Base-by-base conservation (phyloP, 2,329 filamentous ascomycete species). In the Fusarium lyarnte region DNA sequence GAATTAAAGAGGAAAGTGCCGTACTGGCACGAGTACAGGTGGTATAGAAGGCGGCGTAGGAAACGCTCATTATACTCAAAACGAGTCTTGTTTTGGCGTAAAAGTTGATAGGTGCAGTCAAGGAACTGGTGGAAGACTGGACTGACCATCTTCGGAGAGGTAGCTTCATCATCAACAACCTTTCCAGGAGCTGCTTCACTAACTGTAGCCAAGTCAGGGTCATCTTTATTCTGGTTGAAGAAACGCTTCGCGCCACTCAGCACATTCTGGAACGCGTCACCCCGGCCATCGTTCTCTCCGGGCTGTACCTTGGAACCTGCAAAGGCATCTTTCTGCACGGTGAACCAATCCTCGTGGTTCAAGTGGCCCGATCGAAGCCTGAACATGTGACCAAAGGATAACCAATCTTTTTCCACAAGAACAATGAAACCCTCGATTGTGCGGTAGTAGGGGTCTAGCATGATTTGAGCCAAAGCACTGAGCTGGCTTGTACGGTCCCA, bases 51-150 rank as follows among this genome's bases (percentile, higher is more conserved):
- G 25, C 96, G 90, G 31, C 94, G 89, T 11, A 99, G 84, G 81
- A 99, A 98, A 8, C 95, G 91, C 80, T 98, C 96, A 75, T 97
- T 98, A 82, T 94, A 99, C 80, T 99, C 95, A 79, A 99, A 99
- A 0, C 95, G 92, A 11, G 90, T 93, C 1, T 94, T 94, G 76
- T 95, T 87, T 79, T 98, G 96, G 68, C 93, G 87, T 29, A 97
- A 84, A 33, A 99, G 86, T 80, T 99, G 96, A 79, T 96, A 98
- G 3, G 94, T 94, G 41, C 94, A 94, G 78, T 98, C 96, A 14
- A 99, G 88, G 82, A 98, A 99, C 79, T 99, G 96, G 77, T 99
- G 96, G 82, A 99, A 99, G 29, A 99, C 93, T 0, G 96, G 96
- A 67, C 94, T 97, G 38, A 97, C 93, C 84, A 98, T 96, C 74